Conservation (phyloP, 345 rosid genomes). For the Salix koriyanagi region DNA sequence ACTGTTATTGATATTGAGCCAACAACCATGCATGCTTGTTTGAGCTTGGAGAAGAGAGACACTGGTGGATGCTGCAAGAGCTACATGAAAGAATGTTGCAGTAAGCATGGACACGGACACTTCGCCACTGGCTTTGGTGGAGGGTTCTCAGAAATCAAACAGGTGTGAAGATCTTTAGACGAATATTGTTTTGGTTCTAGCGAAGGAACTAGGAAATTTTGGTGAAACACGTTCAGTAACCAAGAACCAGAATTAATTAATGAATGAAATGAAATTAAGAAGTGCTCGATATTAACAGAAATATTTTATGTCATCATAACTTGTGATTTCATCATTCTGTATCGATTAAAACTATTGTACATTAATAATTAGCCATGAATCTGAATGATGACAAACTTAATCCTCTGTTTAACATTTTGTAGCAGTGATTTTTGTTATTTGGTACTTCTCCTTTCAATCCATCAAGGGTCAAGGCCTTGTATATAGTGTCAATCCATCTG, state of each 20-base stretch:
- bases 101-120: constrained; percentile 33
- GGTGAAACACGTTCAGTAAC: neutral
- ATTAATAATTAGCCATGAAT: neutral
- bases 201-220: constrained; percentile 2
- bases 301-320: too few relatives aligned
- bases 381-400: too few relatives aligned
- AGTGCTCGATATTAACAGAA: neutral
- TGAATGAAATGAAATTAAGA: neutral
- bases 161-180: neutral
- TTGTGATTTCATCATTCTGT: too few relatives aligned
- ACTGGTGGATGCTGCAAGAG: constrained; percentile 45
- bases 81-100: constrained; percentile 41
- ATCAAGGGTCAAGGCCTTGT: too few relatives aligned
- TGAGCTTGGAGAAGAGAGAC: constrained; percentile 34
- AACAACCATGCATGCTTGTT: constrained; percentile 7
- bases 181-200: neutral
- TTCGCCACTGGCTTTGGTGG: constrained; percentile 27
- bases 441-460: too few relatives aligned
- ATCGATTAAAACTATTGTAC: neutral
- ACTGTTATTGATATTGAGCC: neutral
- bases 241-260: neutral
- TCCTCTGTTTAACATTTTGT: too few relatives aligned
- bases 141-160: constrained; percentile 28
- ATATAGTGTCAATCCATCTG: too few relatives aligned
- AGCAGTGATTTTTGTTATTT: too few relatives aligned